Evolutionary conservation across 495 filamentous ascomycete genomes (phyloP).

Genomic region (Lophiostoma macrostomum): DNA sequence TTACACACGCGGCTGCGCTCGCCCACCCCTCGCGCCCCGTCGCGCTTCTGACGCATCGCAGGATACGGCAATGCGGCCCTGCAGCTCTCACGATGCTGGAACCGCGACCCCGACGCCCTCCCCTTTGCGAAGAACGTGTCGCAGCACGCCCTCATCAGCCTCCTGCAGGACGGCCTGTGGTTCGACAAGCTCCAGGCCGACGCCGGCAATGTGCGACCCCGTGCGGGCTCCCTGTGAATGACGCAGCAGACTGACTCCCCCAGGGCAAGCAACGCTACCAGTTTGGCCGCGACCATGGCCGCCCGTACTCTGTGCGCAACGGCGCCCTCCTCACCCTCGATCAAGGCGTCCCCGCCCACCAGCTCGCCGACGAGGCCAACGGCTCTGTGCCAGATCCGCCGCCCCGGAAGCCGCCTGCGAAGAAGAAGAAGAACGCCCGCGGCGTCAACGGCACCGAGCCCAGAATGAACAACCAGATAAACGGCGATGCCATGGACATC

Average conservation of each 20-base stretch:
- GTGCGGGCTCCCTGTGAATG: background rate
- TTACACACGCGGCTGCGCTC: background rate
- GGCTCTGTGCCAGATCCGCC: conserved; percentile 19
- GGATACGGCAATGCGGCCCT: conserved; percentile 34
- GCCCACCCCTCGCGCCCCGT: background rate
- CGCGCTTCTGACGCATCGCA: conserved; percentile 17
- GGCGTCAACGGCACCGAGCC: conserved; percentile 30
- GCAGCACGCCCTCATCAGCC: conserved; percentile 32
- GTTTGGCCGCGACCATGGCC: conserved; percentile 34
- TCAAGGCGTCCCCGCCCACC: conserved; percentile 18
- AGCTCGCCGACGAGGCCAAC: conserved; percentile 24
- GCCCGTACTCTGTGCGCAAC: conserved; percentile 22
- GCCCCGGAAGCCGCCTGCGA: conserved; percentile 27
- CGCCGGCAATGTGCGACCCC: conserved; percentile 12
- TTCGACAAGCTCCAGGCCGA: conserved; percentile 37
- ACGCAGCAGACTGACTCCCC: conserved; percentile 1
- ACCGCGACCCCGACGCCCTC: conserved; percentile 39
- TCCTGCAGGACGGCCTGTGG: conserved; percentile 42
- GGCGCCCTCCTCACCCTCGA: conserved; percentile 21
- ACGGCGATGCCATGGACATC: conserved; percentile 40
- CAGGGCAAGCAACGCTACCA: conserved; percentile 27
- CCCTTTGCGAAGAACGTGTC: conserved; percentile 41
- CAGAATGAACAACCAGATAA: conserved; percentile 27
- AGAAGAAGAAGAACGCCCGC: conserved; percentile 30
- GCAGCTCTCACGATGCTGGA: conserved; percentile 39